Percentiles rank a stretch among this genome's conserved stretches.
phyloP scores from a whole-genome alignment of 2,329 filamentous ascomycete genomes.

The Aspergillus udagawae region DNA sequence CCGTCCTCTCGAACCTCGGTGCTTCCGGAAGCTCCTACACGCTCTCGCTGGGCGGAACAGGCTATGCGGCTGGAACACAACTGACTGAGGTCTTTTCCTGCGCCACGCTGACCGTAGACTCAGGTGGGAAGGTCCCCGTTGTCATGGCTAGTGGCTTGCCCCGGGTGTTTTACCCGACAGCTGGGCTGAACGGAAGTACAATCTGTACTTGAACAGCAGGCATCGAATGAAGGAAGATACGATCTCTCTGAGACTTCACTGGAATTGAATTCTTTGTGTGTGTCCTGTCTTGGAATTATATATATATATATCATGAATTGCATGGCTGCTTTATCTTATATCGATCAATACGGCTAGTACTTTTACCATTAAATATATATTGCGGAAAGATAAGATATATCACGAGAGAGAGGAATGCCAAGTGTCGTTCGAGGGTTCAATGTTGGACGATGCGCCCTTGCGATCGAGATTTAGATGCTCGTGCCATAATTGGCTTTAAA shows the following conservation, averaged over 20 bases:
- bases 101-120: conserved; percentile 38
- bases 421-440: too few species aligned
- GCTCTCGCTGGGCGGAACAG: conserved; percentile 21
- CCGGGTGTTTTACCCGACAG: conserved; percentile 30
- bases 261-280: too few species aligned
- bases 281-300: too few species aligned
- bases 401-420: too few species aligned
- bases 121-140: conserved; percentile 42
- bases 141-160: conserved; percentile 43
- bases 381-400: neutral
- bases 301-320: neutral
- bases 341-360: neutral
- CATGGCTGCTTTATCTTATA: neutral
- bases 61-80: conserved; percentile 18
- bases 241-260: too few species aligned
- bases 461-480: too few species aligned
- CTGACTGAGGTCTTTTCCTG: conserved; percentile 38
- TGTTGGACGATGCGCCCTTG: too few species aligned
- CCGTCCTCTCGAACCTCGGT: conserved; percentile 44
- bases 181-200: conserved; percentile 5
- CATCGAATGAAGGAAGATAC: neutral
- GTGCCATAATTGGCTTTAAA: too few species aligned
- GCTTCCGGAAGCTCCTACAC: conserved; percentile 21
- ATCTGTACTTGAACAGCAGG: conserved; percentile 6
- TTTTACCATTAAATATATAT: neutral